phyloP scores from a whole-genome alignment of 768 basidiomycete genomes.

The Mycena pura region DNA sequence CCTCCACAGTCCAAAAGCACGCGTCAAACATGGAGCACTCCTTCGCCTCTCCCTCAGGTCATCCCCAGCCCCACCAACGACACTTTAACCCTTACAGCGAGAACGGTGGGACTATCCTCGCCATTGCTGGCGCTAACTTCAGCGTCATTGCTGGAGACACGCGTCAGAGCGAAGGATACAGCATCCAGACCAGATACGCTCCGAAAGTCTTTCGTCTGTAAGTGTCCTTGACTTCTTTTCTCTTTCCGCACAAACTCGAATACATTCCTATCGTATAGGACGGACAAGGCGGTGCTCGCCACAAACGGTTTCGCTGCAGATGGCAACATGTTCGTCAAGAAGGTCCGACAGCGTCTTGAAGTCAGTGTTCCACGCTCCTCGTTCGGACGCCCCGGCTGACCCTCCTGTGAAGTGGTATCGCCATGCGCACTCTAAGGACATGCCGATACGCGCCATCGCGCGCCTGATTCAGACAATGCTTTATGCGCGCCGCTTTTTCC shows the following conservation, averaged over 20 bases:
- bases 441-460: conserved; percentile 97
- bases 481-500: conserved; percentile 96
- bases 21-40: not conserved
- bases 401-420: conserved; percentile 82
- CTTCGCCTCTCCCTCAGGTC: not conserved
- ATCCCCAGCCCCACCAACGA: conserved; percentile 51
- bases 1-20: too few species aligned
- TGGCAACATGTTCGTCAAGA: conserved; percentile 97
- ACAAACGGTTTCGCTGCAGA: conserved; percentile 98
- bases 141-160: conserved; percentile 96
- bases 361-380: conserved; percentile 54
- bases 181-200: conserved; percentile 96
- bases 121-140: conserved; percentile 93
- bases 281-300: conserved; percentile 90
- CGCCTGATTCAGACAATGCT: conserved; percentile 98
- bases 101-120: conserved; percentile 96
- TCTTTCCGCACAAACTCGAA: conserved; percentile 5
- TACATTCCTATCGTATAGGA: conserved; percentile 65
- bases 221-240: conserved; percentile 37
- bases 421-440: conserved; percentile 96
- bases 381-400: not conserved
- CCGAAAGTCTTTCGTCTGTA: conserved; percentile 94
- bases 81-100: conserved; percentile 90
- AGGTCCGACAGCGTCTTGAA: conserved; percentile 93
- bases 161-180: conserved; percentile 95